Evolutionary conservation across 495 filamentous ascomycete genomes (phyloP).

Genomic region (Barbatosphaeria neglecta): DNA sequence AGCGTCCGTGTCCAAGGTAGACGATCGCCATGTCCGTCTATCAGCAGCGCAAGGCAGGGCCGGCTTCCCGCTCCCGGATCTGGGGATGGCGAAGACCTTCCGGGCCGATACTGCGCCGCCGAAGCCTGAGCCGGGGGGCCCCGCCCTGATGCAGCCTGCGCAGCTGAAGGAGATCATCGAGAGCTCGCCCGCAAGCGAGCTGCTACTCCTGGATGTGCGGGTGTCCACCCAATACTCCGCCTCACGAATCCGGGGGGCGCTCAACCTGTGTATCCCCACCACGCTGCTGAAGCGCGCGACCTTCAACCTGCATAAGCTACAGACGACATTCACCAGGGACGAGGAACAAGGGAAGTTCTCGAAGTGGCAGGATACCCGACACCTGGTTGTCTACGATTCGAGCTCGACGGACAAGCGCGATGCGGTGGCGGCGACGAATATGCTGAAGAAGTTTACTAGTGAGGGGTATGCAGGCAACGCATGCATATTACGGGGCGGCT

Average conservation of each 20-base stretch:
- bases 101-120: conserved; percentile 49
- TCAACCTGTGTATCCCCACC: conserved; percentile 93
- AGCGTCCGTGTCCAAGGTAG: conserved; percentile 24
- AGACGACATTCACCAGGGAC: conserved; percentile 73
- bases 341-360: conserved; percentile 63
- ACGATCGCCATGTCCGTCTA: conserved; percentile 39
- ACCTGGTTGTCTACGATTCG: conserved; percentile 81
- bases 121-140: conserved; percentile 30
- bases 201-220: conserved; percentile 78
- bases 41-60: conserved; percentile 30
- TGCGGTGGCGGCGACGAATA: conserved; percentile 63
- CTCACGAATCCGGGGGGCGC: conserved; percentile 60
- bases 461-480: conserved; percentile 71
- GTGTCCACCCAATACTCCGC: conserved; percentile 72
- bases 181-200: conserved; percentile 34
- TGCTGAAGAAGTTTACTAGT: conserved; percentile 78
- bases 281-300: conserved; percentile 84
- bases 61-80: conserved; percentile 12
- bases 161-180: conserved; percentile 58
- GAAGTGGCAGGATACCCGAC: conserved; percentile 57
- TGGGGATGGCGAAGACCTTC: not conserved
- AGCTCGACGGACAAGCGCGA: conserved; percentile 67
- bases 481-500: conserved; percentile 57
- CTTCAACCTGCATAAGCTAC: conserved; percentile 81
- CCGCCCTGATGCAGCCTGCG: conserved; percentile 49